Conservation (phyloP, 768 basidiomycete species). For the Hygrophoropsis aurantiaca region DNA sequence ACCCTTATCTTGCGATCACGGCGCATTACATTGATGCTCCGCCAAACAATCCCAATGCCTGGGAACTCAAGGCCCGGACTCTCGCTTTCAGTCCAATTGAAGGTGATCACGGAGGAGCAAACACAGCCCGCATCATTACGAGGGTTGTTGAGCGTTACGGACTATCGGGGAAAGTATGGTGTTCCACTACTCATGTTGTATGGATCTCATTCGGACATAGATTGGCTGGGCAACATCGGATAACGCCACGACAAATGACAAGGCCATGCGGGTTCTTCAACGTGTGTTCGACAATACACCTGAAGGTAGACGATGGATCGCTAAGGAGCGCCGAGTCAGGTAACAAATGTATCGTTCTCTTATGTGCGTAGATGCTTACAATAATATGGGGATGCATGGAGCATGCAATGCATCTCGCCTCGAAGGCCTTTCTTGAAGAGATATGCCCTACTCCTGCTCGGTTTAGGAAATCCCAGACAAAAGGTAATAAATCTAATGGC, state of each 20-base stretch:
- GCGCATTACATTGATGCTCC: conserved; percentile 13
- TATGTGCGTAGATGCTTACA: too few relatives aligned
- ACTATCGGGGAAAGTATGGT: conserved; percentile 18
- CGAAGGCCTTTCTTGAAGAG: conserved; percentile 25
- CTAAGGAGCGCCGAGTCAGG: not conserved
- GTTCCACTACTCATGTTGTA: conserved; percentile 4
- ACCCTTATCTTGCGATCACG: conserved; percentile 15
- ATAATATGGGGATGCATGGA: conserved; percentile 30
- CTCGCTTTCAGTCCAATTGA: conserved; percentile 11
- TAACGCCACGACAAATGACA: conserved; percentile 28
- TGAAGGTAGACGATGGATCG: conserved; percentile 17
- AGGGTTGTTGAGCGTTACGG: conserved; percentile 16
- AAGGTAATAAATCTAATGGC: too few relatives aligned
- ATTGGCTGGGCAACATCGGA: conserved; percentile 31
- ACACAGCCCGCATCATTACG: conserved; percentile 14
- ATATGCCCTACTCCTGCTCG: conserved; percentile 14
- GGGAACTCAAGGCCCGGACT: conserved; percentile 6
- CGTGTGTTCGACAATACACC: conserved; percentile 8
- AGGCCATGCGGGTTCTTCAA: conserved; percentile 18
- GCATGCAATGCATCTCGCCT: conserved; percentile 28
- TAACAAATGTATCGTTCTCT: too few relatives aligned
- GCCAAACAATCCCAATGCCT: conserved; percentile 3
- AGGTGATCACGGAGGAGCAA: conserved; percentile 14
- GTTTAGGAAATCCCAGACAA: not conserved
- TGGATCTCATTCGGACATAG: conserved; percentile 1